Conservation (phyloP, 805 yeast species). For the Candida dajiaensis region DNA sequence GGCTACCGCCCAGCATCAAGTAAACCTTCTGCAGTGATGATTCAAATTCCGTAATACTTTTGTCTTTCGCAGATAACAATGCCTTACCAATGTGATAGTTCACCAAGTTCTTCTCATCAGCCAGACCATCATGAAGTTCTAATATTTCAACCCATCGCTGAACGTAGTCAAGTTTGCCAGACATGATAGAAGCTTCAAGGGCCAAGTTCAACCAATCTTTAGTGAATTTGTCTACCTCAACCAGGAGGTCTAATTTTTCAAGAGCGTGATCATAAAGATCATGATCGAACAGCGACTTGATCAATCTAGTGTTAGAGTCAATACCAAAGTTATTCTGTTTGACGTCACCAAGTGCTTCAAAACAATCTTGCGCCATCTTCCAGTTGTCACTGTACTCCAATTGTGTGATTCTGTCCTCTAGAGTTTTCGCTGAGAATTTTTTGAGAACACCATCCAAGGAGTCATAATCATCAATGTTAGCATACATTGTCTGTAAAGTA, state of each 20-base stretch:
- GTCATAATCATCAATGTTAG: slow-evolving; percentile 84
- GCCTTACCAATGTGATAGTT: slow-evolving; percentile 65
- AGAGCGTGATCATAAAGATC: slow-evolving; percentile 58
- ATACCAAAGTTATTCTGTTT: slow-evolving; percentile 23
- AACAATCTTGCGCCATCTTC: slow-evolving; percentile 82
- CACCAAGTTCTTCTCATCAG: slow-evolving; percentile 48
- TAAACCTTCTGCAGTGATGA: slow-evolving; percentile 46
- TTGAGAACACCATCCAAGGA: slow-evolving; percentile 82
- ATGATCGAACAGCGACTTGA: slow-evolving; percentile 70
- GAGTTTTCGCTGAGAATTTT: slow-evolving; percentile 58
- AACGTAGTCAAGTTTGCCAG: slow-evolving; percentile 48
- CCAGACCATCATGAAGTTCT: slow-evolving; percentile 35
- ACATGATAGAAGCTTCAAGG: slow-evolving; percentile 64
- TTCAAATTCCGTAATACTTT: slow-evolving; percentile 30
- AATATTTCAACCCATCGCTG: slow-evolving; percentile 53
- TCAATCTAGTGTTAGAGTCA: slow-evolving; percentile 42
- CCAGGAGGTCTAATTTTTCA: slow-evolving; percentile 16
- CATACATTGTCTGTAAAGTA: slow-evolving; percentile 73
- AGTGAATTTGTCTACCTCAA: slow-evolving; percentile 2
- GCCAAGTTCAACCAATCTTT: slow-evolving; percentile 62
- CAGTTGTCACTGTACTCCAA: slow-evolving; percentile 83
- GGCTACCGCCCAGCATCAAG: slow-evolving; percentile 51
- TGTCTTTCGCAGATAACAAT: slow-evolving; percentile 36
- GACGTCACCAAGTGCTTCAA: slow-evolving; percentile 53
- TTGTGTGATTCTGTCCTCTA: slow-evolving; percentile 72